Percentiles rank a stretch among this genome's conserved stretches.
Conservation (phyloP, 805 yeast species). For the Schwanniomyces sp. region DNA sequence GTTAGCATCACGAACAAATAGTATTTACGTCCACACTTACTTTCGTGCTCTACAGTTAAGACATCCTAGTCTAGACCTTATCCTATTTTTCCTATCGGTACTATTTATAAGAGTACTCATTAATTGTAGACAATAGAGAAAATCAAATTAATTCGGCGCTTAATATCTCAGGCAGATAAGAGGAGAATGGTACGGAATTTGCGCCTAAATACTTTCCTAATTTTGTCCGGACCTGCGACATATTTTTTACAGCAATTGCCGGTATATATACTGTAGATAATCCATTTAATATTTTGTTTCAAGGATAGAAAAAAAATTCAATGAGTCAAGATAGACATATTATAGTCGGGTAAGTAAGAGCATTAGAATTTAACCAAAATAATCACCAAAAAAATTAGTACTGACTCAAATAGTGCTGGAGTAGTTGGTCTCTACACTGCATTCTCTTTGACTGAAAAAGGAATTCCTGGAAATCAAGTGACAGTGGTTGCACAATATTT, state of each 20-base stretch:
- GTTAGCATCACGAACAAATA: background rate
- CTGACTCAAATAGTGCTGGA: background rate
- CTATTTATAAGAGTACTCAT: background rate
- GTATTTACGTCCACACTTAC: conserved; percentile 3
- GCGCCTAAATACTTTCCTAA: background rate
- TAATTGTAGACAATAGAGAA: background rate
- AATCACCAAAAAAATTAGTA: background rate
- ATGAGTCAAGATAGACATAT: background rate
- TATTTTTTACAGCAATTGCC: background rate
- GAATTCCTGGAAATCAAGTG: conserved; percentile 28
- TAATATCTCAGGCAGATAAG: background rate
- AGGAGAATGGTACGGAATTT: background rate
- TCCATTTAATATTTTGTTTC: background rate
- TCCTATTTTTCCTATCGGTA: background rate
- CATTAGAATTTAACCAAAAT: background rate
- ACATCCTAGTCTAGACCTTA: conserved; percentile 11
- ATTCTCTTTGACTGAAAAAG: conserved; percentile 3
- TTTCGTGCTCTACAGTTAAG: conserved; percentile 7
- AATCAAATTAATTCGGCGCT: no score
- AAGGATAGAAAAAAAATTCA: background rate
- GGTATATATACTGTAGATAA: background rate
- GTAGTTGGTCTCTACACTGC: conserved; percentile 6
- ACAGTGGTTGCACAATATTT: conserved; percentile 62
- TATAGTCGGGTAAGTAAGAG: background rate
- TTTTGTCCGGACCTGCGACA: background rate